Percentiles rank a stretch among this genome's conserved stretches.
Conservation (phyloP, 345 rosid species). For the Aquilaria malaccensis region DNA sequence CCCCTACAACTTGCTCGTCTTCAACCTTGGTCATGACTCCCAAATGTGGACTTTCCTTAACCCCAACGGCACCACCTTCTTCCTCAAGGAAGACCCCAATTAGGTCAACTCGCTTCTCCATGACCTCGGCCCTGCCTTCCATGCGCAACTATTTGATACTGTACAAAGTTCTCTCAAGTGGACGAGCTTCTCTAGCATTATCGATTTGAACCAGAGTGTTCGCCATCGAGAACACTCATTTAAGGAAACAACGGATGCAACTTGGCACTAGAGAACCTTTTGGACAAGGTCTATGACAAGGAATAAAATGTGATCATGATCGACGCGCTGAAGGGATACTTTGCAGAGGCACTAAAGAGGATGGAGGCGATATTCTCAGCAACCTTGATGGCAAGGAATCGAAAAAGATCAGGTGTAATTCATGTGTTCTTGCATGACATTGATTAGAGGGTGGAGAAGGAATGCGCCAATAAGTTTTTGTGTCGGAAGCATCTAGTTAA, state of each 20-base stretch:
- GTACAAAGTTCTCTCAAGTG: too few relatives aligned
- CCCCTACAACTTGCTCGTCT: slow-evolving; percentile 64
- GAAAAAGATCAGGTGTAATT: slow-evolving; percentile 34
- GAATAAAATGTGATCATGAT: slow-evolving; percentile 17
- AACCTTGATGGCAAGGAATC: slow-evolving; percentile 38
- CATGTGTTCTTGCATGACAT: slow-evolving; percentile 37
- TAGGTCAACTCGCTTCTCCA: not conserved
- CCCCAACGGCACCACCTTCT: too few relatives aligned
- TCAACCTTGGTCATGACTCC: not conserved
- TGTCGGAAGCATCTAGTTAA: too few relatives aligned
- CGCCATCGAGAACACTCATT: not conserved
- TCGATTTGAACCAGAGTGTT: too few relatives aligned
- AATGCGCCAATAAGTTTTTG: slow-evolving; percentile 40
- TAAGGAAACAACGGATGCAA: slow-evolving; percentile 39
- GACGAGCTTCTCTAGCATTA: too few relatives aligned
- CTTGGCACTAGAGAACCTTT: slow-evolving; percentile 43
- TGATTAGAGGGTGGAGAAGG: slow-evolving; percentile 58
- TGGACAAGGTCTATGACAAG: slow-evolving; percentile 53
- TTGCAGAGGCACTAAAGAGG: slow-evolving; percentile 50
- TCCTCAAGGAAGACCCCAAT: too few relatives aligned
- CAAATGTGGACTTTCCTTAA: too few relatives aligned
- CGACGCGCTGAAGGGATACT: slow-evolving; percentile 65
- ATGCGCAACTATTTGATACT: too few relatives aligned
- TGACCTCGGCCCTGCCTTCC: too few relatives aligned
- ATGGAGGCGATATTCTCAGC: slow-evolving; percentile 36